These are phyloP conservation scores for Endocarpon pusillum DNA, from an alignment of 495 filamentous ascomycete genomes.

Conservation along the genomic window DNA sequence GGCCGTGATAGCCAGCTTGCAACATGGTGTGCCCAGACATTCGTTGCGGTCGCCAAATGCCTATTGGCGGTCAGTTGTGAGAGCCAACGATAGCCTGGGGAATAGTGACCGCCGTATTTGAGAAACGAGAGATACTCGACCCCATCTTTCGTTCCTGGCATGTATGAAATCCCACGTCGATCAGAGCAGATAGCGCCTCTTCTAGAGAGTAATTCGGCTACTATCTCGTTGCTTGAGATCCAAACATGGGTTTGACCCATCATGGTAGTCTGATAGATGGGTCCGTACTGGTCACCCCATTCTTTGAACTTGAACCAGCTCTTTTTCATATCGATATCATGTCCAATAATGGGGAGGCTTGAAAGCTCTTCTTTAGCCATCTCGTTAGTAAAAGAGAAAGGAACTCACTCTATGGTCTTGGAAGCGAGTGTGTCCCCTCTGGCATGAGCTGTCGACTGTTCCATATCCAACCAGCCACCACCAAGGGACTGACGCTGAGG, in stretches of 20 bases:
- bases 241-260: not conserved
- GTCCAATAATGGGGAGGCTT: too few relatives aligned
- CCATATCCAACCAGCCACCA: too few relatives aligned
- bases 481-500: too few relatives aligned
- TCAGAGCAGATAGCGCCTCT: not conserved
- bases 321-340: not conserved
- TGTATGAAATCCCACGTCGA: not conserved
- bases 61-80: not conserved
- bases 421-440: too few relatives aligned
- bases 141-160: conserved; percentile 1
- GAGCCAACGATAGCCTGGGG: not conserved
- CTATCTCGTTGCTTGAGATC: not conserved
- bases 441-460: too few relatives aligned
- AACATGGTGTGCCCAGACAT: not conserved
- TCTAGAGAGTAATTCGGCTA: not conserved
- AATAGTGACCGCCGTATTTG: not conserved
- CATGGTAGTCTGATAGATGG: conserved; percentile 18
- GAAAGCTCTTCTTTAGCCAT: too few relatives aligned
- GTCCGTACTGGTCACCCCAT: conserved; percentile 24
- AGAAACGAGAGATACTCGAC: not conserved
- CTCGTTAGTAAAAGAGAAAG: too few relatives aligned
- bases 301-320: conserved; percentile 26
- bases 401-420: too few relatives aligned
- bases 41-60: not conserved
- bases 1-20: not conserved